Conservation (phyloP, 768 basidiomycete species). For the Phylloporus sp. region DNA sequence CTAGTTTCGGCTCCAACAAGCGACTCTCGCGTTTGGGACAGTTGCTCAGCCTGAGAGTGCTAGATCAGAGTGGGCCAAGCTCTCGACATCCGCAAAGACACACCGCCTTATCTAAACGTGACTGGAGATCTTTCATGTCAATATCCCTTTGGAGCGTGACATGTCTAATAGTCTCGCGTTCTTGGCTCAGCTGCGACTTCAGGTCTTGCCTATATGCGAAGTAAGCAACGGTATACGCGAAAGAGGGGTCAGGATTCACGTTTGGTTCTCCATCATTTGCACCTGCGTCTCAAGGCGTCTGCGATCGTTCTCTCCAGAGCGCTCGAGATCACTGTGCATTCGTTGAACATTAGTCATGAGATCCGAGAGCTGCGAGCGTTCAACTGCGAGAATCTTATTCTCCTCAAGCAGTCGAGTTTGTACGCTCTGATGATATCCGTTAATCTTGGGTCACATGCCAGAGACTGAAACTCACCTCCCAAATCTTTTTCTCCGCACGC, state of each 20-base stretch:
- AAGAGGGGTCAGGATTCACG: constrained; percentile 42
- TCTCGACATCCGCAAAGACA: constrained; percentile 19
- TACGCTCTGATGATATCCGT: constrained; percentile 50
- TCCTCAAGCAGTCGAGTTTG: constrained; percentile 82
- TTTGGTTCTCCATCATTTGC: constrained; percentile 73
- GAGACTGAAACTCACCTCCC: constrained; percentile 60
- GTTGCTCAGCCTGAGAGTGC: constrained; percentile 50
- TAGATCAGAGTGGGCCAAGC: constrained; percentile 7
- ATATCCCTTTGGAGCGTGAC: constrained; percentile 77
- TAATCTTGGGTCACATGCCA: not conserved
- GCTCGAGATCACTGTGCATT: constrained; percentile 86
- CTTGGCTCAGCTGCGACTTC: constrained; percentile 62
- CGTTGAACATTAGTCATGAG: constrained; percentile 86
- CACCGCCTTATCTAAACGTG: constrained; percentile 67
- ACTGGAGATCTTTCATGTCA: constrained; percentile 71
- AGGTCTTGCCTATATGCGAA: constrained; percentile 60
- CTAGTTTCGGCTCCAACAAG: constrained; percentile 73
- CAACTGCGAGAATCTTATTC: constrained; percentile 73
- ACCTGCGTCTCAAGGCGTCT: constrained; percentile 76
- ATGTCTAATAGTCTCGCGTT: constrained; percentile 72
- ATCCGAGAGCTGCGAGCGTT: constrained; percentile 82
- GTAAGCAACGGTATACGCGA: not conserved
- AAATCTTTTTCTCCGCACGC: constrained; percentile 89
- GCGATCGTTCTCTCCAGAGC: constrained; percentile 79
- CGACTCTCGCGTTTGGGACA: constrained; percentile 64